These are phyloP conservation scores for Erythrophleum ivorense DNA, from an alignment of 331 rosid species.

Conservation along the genomic window DNA sequence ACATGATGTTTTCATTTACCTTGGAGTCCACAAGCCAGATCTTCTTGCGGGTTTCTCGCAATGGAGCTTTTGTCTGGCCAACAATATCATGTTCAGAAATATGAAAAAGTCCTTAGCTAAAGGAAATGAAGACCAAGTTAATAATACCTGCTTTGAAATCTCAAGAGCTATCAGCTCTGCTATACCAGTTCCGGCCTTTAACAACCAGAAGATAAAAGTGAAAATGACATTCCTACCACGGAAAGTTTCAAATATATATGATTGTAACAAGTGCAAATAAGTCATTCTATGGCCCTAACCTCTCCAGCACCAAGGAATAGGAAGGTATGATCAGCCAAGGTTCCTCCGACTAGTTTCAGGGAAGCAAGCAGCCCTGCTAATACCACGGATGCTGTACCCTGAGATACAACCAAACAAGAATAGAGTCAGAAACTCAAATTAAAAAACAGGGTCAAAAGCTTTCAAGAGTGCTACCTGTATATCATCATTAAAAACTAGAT, in stretches of 20 bases:
- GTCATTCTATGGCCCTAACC: constrained; percentile 48
- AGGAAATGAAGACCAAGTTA: constrained; percentile 7
- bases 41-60: constrained; percentile 87
- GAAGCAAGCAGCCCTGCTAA: constrained; percentile 88
- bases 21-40: constrained; percentile 97
- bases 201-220: constrained; percentile 32
- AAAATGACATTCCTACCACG: constrained; percentile 15
- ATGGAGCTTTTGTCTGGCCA: constrained; percentile 66
- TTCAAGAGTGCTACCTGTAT: constrained; percentile 62
- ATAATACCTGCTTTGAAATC: constrained; percentile 73
- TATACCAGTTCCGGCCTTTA: constrained; percentile 95
- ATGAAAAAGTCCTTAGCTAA: background rate
- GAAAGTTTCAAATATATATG: no score
- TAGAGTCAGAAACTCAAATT: constrained; percentile 17
- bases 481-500: constrained; percentile 92
- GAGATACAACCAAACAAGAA: constrained; percentile 31
- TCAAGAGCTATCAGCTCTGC: constrained; percentile 96
- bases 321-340: constrained; percentile 77
- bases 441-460: background rate
- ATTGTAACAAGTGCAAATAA: background rate
- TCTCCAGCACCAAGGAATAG: constrained; percentile 97
- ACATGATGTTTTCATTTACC: constrained; percentile 45
- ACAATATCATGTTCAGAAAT: constrained; percentile 15
- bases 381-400: constrained; percentile 96
- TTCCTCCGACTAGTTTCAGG: constrained; percentile 73